Conservation (phyloP, 1,284 basidiomycete genomes). For the Ceratobasidium sp. region DNA sequence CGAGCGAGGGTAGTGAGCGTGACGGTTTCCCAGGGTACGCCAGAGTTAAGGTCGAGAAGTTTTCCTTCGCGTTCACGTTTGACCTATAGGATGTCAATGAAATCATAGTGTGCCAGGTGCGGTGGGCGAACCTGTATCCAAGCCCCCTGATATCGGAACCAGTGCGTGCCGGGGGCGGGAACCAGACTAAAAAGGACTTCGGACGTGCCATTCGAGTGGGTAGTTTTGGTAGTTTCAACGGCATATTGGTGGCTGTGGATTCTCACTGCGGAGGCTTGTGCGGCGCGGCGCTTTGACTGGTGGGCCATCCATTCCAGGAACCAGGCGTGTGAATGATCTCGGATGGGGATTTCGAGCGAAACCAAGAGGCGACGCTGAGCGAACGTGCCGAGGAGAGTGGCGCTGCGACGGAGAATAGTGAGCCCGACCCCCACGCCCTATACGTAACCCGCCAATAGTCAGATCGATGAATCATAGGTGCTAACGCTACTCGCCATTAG, state of each 20-base stretch:
- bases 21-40: constrained; percentile 97
- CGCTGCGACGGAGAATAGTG: constrained; percentile 75
- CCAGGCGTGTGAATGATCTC: constrained; percentile 96
- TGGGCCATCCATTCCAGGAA: constrained; percentile 96
- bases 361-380: constrained; percentile 93
- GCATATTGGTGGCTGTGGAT: constrained; percentile 90
- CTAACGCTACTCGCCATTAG: constrained; percentile 75
- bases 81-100: constrained; percentile 1
- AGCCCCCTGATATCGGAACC: constrained; percentile 86
- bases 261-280: constrained; percentile 60
- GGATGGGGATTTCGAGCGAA: constrained; percentile 95
- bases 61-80: constrained; percentile 90
- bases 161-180: constrained; percentile 95
- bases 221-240: constrained; percentile 90
- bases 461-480: background rate
- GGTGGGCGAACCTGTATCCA: constrained; percentile 88
- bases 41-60: constrained; percentile 90
- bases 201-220: constrained; percentile 88
- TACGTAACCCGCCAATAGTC: background rate
- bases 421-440: constrained; percentile 89
- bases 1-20: constrained; percentile 92
- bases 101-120: too few species aligned
- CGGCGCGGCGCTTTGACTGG: constrained; percentile 53
- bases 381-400: constrained; percentile 75
- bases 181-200: constrained; percentile 91